Conservation (phyloP, 495 filamentous ascomycete genomes). For the Articulospora tetracladia region DNA sequence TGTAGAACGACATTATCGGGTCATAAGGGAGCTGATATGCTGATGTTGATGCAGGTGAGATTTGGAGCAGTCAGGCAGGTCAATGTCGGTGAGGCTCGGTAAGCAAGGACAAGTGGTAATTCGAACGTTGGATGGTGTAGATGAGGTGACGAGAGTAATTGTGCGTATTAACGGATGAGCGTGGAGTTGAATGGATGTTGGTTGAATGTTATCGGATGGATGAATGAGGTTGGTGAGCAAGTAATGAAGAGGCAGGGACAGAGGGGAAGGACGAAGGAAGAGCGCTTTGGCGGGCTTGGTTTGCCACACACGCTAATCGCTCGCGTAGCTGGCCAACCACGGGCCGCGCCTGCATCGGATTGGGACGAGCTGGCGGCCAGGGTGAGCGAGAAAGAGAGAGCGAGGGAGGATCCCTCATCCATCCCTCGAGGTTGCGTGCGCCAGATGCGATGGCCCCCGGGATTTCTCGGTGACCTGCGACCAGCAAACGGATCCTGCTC, state of each 20-base stretch:
- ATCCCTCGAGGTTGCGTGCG: no score
- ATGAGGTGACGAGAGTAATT: not conserved
- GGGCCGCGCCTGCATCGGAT: not conserved
- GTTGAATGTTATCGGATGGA: not conserved
- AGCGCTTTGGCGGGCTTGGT: not conserved
- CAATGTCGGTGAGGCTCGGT: not conserved
- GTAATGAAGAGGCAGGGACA: not conserved
- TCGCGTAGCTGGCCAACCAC: not conserved
- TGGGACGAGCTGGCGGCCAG: not conserved
- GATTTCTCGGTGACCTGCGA: no score
- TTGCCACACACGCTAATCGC: not conserved
- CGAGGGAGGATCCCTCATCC: no score
- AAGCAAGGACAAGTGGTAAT: not conserved
- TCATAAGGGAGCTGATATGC: conserved; percentile 14
- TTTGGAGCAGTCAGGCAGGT: not conserved
- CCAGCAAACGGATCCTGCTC: no score
- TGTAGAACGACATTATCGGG: conserved; percentile 67
- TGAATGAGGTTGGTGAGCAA: not conserved
- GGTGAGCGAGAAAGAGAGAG: no score
- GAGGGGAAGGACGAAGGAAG: not conserved
- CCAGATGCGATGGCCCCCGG: no score
- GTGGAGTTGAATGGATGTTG: not conserved
- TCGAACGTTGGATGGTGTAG: not conserved
- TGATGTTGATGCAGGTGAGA: not conserved
- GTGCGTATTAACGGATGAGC: not conserved